Percentiles rank a stretch among this genome's conserved stretches.
phyloP scores from a whole-genome alignment of 352 stramenopile species.

The Phytopythium montanum region DNA sequence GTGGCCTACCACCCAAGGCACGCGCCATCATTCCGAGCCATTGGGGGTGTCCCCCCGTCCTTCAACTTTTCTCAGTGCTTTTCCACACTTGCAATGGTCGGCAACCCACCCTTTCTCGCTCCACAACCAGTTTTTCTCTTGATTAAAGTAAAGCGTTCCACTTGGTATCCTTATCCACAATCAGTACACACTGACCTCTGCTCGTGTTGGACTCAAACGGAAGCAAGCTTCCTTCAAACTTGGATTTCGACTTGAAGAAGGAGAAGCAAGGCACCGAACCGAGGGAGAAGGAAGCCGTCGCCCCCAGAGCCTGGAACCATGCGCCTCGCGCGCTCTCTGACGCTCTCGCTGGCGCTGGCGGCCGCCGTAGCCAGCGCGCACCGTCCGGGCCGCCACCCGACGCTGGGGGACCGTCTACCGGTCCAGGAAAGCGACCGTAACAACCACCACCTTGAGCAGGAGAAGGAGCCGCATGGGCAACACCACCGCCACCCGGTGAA shows the following conservation, averaged over 20 bases:
- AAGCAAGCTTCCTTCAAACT: conserved; percentile 18
- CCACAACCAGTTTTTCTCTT: neutral
- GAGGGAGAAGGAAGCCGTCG: neutral
- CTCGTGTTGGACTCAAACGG: conserved; percentile 2
- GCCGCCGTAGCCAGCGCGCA: conserved; percentile 18
- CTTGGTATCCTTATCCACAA: neutral
- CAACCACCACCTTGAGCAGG: conserved; percentile 9
- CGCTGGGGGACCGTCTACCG: conserved; percentile 2
- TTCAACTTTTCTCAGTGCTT: neutral
- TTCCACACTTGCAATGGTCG: neutral
- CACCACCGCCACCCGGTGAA: conserved; percentile 5
- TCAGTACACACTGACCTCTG: neutral
- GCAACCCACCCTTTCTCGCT: neutral
- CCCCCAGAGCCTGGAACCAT: conserved; percentile 9
- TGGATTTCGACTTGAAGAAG: conserved; percentile 32
- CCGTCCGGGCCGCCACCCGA: conserved; percentile 5
- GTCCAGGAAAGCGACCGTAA: neutral
- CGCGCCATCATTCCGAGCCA: conserved; percentile 3
- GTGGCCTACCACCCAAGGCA: neutral
- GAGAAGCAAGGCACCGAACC: conserved; percentile 7
- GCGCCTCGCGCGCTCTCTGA: conserved; percentile 15
- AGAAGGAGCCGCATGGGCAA: neutral
- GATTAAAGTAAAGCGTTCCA: neutral
- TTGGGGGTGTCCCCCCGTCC: neutral
- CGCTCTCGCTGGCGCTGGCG: conserved; percentile 19